Evolutionary conservation across 257 asterid genomes (phyloP).

Genomic region (Solanum tarijense): DNA sequence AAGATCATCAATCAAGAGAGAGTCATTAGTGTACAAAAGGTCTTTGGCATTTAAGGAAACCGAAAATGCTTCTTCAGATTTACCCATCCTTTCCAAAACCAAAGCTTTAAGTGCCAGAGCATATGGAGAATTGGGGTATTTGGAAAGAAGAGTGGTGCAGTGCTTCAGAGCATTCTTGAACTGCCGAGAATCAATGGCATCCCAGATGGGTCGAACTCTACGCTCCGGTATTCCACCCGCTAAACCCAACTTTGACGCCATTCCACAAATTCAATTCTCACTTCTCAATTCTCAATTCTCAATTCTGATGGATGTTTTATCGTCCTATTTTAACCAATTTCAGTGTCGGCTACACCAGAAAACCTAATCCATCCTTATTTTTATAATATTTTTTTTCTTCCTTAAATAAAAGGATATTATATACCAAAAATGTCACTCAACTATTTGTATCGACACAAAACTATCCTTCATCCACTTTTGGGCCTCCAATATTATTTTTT

Average conservation of each 20-base stretch:
- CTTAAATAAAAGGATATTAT: too few relatives aligned
- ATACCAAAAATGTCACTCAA: neutral
- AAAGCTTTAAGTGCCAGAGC: constrained; percentile 87
- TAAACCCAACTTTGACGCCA: constrained; percentile 88
- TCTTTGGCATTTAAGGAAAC: constrained; percentile 78
- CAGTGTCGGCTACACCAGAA: neutral
- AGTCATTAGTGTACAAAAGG: constrained; percentile 40
- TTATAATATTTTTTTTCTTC: neutral
- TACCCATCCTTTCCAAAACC: constrained; percentile 79
- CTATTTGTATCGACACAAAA: too few relatives aligned
- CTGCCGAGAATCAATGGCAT: constrained; percentile 91
- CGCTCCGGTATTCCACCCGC: constrained; percentile 97
- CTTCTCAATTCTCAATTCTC: too few relatives aligned
- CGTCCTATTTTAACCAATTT: neutral
- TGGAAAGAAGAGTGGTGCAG: constrained; percentile 56
- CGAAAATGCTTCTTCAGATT: constrained; percentile 68
- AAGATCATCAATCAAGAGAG: constrained; percentile 71
- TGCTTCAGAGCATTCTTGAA: constrained; percentile 87
- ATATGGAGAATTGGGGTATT: constrained; percentile 76
- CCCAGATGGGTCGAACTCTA: constrained; percentile 90
- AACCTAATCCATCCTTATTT: neutral
- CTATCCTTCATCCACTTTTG: neutral
- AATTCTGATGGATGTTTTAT: neutral
- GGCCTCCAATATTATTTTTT: neutral
- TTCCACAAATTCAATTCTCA: neutral